Evolutionary conservation across 2,329 filamentous ascomycete species (phyloP).

Genomic region (Fusarium sp.): DNA sequence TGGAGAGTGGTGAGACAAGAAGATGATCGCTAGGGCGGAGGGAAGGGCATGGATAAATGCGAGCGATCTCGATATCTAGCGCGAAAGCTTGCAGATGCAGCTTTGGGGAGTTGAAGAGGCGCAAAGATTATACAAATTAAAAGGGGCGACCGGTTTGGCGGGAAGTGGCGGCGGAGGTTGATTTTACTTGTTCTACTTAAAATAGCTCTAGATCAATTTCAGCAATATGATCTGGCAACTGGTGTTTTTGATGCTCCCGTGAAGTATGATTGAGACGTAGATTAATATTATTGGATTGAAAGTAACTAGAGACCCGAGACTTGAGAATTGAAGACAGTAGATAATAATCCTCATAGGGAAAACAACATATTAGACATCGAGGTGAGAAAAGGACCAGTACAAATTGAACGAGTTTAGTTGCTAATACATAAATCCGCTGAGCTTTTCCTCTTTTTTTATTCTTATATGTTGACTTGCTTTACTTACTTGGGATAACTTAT

Average conservation of each 20-base stretch:
- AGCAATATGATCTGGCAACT: constrained; percentile 18
- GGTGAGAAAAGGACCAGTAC: no score
- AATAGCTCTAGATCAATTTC: constrained; percentile 34
- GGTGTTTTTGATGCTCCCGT: neutral
- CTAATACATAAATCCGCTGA: no score
- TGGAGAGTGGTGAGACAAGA: constrained; percentile 4
- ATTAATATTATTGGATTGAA: neutral
- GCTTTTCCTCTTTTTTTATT: no score
- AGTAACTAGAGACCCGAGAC: neutral
- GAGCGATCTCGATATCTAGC: constrained; percentile 27
- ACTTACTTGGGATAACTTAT: no score
- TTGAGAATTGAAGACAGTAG: neutral
- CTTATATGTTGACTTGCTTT: no score
- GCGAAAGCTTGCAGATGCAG: constrained; percentile 8
- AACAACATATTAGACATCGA: no score
- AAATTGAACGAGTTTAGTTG: no score
- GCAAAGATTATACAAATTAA: constrained; percentile 41
- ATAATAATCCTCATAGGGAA: neutral
- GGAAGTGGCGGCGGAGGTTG: constrained; percentile 55
- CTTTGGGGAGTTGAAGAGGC: constrained; percentile 1
- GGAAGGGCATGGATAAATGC: constrained; percentile 36
- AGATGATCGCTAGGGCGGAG: constrained; percentile 39
- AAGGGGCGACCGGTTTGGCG: constrained; percentile 57
- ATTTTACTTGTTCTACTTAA: constrained; percentile 37
- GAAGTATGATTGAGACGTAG: neutral